Base-by-base conservation (phyloP, 495 filamentous ascomycete species). In the Schizothecium vesticola region DNA sequence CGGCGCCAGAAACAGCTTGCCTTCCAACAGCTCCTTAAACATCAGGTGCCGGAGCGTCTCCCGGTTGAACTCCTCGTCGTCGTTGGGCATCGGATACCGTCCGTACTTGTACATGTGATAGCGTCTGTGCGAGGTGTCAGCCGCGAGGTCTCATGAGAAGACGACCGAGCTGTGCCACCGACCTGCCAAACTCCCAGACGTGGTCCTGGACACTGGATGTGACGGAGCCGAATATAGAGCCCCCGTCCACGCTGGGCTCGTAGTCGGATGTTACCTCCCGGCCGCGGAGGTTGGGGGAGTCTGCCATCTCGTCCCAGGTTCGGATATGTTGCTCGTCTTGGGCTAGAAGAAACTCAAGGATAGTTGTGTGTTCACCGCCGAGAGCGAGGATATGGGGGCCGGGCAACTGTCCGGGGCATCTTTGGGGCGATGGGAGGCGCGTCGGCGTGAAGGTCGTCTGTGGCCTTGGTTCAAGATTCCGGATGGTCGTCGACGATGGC, bases 1-100 rank as follows among this genome's bases (percentile, higher is more conserved):
- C 7, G 90, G 90, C 0, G 90, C 84, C 3, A 88, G 77, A 70
- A 82, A 85, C 9, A 89, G 78, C 56, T 81, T 81, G n/a, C 88
- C 88, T 25, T 80, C 82, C 2, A 89, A 76, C 19, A 88, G 70
- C 59, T 88, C 69, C 67, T 86, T 87, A 67, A 86, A 79, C 77
- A 89, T 80, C 67, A 84, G 80, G 69, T 90, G 87, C 63, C 87
- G 85, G 70, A 88, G 71, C 24, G 85, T 80, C 23, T 80, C 79
- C 51, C 79, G 64, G 55, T 72, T 75, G 59, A 71, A 73, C 43
- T 80, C 79, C 10, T 71, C 76, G 13, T 80, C 79, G 23, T 80
- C 79, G 71, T 80, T 80, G 19, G 79, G 77, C 9, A 79, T 51
- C 1, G 75, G 76, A 63, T 79, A 79, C 56, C 77, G 64, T 10